Base-by-base conservation (phyloP, 805 yeast genomes). In the Zygosaccharomyces siamensis region DNA sequence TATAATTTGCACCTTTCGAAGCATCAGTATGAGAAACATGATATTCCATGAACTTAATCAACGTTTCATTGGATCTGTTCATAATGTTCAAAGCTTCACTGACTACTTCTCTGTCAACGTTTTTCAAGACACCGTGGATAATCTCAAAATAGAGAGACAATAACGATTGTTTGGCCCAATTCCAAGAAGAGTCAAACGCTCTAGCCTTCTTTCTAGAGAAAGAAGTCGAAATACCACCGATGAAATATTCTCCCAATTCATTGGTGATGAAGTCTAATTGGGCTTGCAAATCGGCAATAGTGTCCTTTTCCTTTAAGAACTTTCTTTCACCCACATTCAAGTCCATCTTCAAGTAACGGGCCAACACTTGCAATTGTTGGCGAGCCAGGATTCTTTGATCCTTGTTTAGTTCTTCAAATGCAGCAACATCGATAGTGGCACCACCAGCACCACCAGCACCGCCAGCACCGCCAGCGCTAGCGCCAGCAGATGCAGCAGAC, bases 131-230 rank as follows among this genome's bases (percentile, higher is more conserved):
- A 69, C 99, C 99, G 70, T 93, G 95, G 60, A 93, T 89, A 62
- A 93, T 89, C 71, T 93, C 97, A 67, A 80, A 93, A 74, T 87
- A 93, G 88, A 93, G 84, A 43, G 89, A 81, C 60, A 93, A 75
- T 52, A 93, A 86, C 68, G 93, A 96, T 76, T 93, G 99, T 72
- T 97, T 87, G 42, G 98, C 97, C 99, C 99, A 93, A 72, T 95
- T 95, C 99, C 99, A 93, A 72, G 90, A 89, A 20, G 97, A 89
- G 72, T 93, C 98, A 70, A 92, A 93, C 47, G 85, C 83, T 75
- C 99, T 86, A 26, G 97, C 96, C 76, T 93, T 93, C 72, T 86
- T 79, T 53, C 92, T 78, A 28, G 96, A 86, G 74, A 93, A 93
- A 4, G 84, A 81, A 37, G 98, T 96, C 57, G 83, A 76, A 61